phyloP scores from a whole-genome alignment of 2,329 filamentous ascomycete genomes.

The Cercospora sp. region DNA sequence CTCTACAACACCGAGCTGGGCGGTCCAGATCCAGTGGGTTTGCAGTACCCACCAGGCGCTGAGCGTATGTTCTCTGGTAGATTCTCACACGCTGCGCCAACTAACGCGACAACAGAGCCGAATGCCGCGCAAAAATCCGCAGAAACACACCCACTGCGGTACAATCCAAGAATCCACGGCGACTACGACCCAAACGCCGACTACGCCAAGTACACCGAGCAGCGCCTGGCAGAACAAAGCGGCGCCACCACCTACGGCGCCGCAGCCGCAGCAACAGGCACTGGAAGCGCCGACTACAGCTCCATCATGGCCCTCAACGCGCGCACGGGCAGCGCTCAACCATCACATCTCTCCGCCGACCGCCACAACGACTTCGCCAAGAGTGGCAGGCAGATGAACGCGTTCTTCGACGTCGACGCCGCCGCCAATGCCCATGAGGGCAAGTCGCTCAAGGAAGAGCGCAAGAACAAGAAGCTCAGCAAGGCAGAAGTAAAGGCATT shows the following conservation, averaged over 20 bases:
- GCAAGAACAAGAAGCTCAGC: slow-evolving; percentile 76
- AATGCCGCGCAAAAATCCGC: background rate
- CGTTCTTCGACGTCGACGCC: slow-evolving; percentile 91
- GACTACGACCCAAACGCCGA: slow-evolving; percentile 95
- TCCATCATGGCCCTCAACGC: slow-evolving; percentile 82
- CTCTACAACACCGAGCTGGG: slow-evolving; percentile 30
- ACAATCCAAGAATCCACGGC: slow-evolving; percentile 94
- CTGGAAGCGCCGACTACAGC: slow-evolving; percentile 52
- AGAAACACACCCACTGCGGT: slow-evolving; percentile 54
- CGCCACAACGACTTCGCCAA: slow-evolving; percentile 86
- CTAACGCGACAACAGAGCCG: background rate
- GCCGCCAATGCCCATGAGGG: slow-evolving; percentile 90
- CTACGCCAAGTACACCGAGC: slow-evolving; percentile 63
- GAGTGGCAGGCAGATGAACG: slow-evolving; percentile 82
- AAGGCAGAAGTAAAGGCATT: slow-evolving; percentile 88
- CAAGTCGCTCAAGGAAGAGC: slow-evolving; percentile 85
- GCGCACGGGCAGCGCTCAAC: slow-evolving; percentile 82
- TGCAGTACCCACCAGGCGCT: slow-evolving; percentile 6
- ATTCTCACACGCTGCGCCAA: background rate
- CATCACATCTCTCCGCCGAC: slow-evolving; percentile 65
- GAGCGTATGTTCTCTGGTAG: slow-evolving; percentile 1
- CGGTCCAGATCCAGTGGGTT: slow-evolving; percentile 24
- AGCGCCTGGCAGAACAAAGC: slow-evolving; percentile 39
- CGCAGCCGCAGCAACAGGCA: slow-evolving; percentile 37
- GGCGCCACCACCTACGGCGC: slow-evolving; percentile 36